Base-by-base conservation (phyloP, 768 basidiomycete genomes). In the Boletus speciosus region DNA sequence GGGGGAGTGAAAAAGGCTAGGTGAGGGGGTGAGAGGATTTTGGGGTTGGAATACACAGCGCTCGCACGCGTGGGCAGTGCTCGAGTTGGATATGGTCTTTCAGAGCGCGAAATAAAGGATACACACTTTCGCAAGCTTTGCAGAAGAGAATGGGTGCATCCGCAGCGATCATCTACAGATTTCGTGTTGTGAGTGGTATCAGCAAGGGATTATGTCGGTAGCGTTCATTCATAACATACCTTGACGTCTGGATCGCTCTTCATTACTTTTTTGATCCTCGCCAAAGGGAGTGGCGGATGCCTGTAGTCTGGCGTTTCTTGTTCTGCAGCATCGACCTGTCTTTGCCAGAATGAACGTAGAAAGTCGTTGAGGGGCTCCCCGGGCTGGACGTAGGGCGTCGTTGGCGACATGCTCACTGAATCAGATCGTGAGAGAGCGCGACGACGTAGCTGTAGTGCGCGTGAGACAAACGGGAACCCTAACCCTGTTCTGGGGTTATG, bases 181-280 rank as follows among this genome's bases (percentile, higher is more conserved):
- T 39, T 9, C 38, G 37, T 34, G 36, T 58, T 35, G 59, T 49
- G 27, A 11, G 8, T 25, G 21, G 21, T 29, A 42, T 60, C 49
- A 11, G n/a, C 6, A 37, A 34, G 16, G 9, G 14, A 31, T 36
- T 1, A 55, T 39, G 32, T 35, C 27, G 7, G 19, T 42, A 27
- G 19, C 3, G 45, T 16, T 11, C 40, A 49, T 42, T 10, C 40
- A 49, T 42, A 16, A 66, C 83, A 66, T 67, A 96, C 93, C 82
- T 94, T 94, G 59, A 98, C 93, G 63, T 95, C 93, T 4, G 93
- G 91, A 74, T 94, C 93, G 70, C 89, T 95, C 79, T 98, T 98
- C 92, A 98, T 97, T 53, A 98, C 96, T 71, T 98, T 98, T 79
- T 98, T 98, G 65, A 98, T 97, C 68, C 97, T 78, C 16, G 97